Evolutionary conservation across 257 asterid species (phyloP).

Genomic region (Orobanche coerulescens): DNA sequence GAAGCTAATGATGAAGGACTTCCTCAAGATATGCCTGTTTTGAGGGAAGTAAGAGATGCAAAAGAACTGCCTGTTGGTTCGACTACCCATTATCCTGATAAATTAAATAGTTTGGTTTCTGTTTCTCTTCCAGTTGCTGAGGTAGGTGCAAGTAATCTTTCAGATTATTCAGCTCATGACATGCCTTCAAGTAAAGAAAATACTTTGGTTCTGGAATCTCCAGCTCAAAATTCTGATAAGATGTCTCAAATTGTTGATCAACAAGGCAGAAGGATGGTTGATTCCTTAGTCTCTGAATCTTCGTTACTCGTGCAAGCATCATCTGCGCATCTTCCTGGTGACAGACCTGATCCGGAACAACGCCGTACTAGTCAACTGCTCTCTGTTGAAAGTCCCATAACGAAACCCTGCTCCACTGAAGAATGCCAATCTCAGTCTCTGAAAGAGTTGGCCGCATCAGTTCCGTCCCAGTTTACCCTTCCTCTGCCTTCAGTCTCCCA

Average conservation of each 20-base stretch:
- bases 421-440: conserved; percentile 30
- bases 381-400: conserved; percentile 22
- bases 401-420: conserved; percentile 24
- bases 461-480: conserved; percentile 27
- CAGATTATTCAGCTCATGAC: conserved; percentile 28
- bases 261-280: conserved; percentile 28
- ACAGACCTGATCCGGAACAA: conserved; percentile 25
- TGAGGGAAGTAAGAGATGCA: conserved; percentile 27
- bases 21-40: conserved; percentile 26
- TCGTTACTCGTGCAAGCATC: conserved; percentile 26
- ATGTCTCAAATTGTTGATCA: conserved; percentile 34
- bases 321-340: conserved; percentile 26
- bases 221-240: conserved; percentile 26
- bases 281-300: conserved; percentile 28
- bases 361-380: conserved; percentile 14
- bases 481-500: conserved; percentile 33
- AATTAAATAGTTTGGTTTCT: conserved; percentile 22
- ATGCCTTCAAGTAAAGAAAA: conserved; percentile 20
- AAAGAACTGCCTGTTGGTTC: conserved; percentile 27
- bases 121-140: conserved; percentile 22
- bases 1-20: conserved; percentile 31
- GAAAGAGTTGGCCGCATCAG: conserved; percentile 29
- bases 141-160: conserved; percentile 25
- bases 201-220: conserved; percentile 28
- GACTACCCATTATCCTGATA: conserved; percentile 25